phyloP scores from a whole-genome alignment of 306 rosid genomes.

The Begonia masoniana region DNA sequence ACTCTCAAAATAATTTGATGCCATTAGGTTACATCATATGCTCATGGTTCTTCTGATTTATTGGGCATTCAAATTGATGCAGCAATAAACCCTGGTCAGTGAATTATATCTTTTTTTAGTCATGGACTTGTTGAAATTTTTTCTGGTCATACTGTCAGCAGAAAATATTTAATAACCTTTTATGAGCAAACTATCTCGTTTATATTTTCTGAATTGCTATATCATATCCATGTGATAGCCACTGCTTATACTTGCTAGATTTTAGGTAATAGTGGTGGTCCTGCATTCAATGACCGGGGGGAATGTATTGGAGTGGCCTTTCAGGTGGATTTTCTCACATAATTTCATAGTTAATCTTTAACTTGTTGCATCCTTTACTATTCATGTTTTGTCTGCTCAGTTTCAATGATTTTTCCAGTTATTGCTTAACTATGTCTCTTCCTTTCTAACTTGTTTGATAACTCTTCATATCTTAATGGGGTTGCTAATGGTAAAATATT shows the following conservation, averaged over 20 bases:
- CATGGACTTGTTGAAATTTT: not conserved
- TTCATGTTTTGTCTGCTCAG: too few relatives aligned
- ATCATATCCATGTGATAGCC: constrained; percentile 19
- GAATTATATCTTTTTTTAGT: constrained; percentile 1
- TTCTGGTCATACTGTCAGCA: not conserved
- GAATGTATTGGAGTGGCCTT: constrained; percentile 99
- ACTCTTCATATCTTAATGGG: too few relatives aligned
- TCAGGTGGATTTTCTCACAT: constrained; percentile 64
- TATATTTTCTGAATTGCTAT: not conserved
- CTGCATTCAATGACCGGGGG: constrained; percentile 92
- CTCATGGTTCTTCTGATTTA: constrained; percentile 92
- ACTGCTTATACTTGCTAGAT: constrained; percentile 31
- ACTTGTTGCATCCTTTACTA: not conserved
- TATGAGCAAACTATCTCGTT: not conserved
- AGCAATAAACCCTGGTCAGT: constrained; percentile 96
- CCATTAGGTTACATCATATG: constrained; percentile 90
- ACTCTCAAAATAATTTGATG: constrained; percentile 1
- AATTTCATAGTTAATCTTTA: constrained; percentile 4
- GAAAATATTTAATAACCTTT: not conserved
- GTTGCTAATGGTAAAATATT: too few relatives aligned
- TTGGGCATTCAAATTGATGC: constrained; percentile 98
- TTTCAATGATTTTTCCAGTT: too few relatives aligned
- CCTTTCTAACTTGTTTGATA: too few relatives aligned
- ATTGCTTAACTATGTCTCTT: too few relatives aligned
- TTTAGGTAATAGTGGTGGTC: constrained; percentile 99